Evolutionary conservation across 352 stramenopile genomes (phyloP).

Genomic region (Phytopythium mirpurense): DNA sequence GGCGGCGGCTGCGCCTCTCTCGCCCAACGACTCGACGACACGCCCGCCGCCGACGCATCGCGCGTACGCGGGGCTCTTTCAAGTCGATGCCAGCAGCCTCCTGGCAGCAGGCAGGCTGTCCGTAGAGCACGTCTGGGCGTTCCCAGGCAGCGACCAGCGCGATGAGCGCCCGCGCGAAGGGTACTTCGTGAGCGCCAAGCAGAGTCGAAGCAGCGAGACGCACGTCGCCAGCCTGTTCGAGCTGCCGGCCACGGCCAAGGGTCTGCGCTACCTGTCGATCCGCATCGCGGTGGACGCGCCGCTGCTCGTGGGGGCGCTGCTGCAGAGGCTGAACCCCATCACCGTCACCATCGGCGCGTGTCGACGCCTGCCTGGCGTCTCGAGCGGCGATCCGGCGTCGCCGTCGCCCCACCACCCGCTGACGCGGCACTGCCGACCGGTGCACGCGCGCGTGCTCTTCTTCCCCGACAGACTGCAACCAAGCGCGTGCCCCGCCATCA

Average conservation of each 20-base stretch:
- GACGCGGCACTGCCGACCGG: conserved; percentile 38
- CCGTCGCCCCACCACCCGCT: conserved; percentile 35
- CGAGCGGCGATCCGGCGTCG: conserved; percentile 8
- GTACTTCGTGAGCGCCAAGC: conserved; percentile 1
- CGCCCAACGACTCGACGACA: conserved; percentile 3
- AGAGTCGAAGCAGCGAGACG: not conserved
- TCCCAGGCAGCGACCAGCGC: not conserved
- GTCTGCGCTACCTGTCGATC: conserved; percentile 45
- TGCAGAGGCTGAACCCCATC: conserved; percentile 57
- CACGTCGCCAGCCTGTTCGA: conserved; percentile 21
- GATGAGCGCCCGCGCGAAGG: conserved; percentile 4
- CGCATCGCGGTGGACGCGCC: conserved; percentile 43
- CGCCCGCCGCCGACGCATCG: conserved; percentile 10
- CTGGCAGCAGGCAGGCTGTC: conserved; percentile 22
- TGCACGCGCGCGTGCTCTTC: conserved; percentile 51
- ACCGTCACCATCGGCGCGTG: conserved; percentile 44
- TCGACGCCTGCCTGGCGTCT: conserved; percentile 44
- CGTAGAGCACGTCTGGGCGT: conserved; percentile 44
- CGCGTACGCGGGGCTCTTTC: conserved; percentile 46
- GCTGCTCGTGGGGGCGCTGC: conserved; percentile 31
- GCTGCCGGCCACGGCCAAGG: conserved; percentile 14
- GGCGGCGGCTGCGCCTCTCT: conserved; percentile 6
- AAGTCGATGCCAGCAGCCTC: conserved; percentile 57
- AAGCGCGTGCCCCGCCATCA: conserved; percentile 2
- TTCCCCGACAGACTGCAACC: conserved; percentile 30